Evolutionary conservation across 139 green algal genomes (phyloP).

Genomic region (Volvox africanus): DNA sequence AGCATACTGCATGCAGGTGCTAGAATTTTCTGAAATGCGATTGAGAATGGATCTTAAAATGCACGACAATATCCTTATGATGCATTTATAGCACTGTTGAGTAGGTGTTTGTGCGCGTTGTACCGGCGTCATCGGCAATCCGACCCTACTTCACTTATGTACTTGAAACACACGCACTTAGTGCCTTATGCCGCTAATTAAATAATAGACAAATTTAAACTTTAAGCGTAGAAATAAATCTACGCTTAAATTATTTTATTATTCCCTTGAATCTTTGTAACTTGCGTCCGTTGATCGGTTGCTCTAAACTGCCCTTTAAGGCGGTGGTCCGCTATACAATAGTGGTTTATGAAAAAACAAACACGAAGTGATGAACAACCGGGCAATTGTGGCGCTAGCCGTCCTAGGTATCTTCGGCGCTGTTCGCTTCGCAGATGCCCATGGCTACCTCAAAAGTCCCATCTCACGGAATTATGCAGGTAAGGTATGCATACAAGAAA

Average conservation of each 20-base stretch:
- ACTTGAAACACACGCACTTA: no score
- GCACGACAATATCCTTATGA: not conserved
- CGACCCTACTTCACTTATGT: no score
- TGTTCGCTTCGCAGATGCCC: not conserved
- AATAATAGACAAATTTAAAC: no score
- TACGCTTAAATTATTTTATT: no score
- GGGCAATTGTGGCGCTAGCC: not conserved
- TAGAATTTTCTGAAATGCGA: not conserved
- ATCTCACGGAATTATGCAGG: slow-evolving; percentile 23
- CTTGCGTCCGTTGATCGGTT: not conserved
- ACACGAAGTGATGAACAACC: not conserved
- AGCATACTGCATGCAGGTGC: not conserved
- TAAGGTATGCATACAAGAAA: not conserved
- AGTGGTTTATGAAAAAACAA: not conserved
- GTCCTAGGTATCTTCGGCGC: not conserved
- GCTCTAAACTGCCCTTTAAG: not conserved
- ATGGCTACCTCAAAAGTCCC: slow-evolving; percentile 18
- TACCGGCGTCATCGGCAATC: no score
- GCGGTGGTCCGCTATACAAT: not conserved
- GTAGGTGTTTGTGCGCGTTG: not conserved
- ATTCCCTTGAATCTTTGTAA: not conserved
- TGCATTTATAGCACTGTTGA: not conserved
- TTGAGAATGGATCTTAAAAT: not conserved
- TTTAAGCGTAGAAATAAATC: no score
- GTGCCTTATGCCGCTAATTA: no score